Base-by-base conservation (phyloP, 2,329 filamentous ascomycete species). In the Stagonosporopsis chrysanthemi region DNA sequence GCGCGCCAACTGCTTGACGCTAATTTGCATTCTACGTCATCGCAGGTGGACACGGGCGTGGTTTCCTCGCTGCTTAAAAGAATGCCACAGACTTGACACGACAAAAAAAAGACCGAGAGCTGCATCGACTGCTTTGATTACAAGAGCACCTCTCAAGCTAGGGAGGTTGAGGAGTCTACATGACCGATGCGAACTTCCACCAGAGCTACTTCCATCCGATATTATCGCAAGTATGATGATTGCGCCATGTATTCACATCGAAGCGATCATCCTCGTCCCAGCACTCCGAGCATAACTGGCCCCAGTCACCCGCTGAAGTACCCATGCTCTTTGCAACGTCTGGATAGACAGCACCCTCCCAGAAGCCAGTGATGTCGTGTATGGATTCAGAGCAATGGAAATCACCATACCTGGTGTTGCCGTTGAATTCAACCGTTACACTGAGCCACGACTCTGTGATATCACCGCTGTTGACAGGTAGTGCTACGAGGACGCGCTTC, bases 391-490 rank as follows among this genome's bases (percentile, higher is more conserved):
- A 22, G 47, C 51, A 56, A 15, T 61, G 22, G 23, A 51, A 24
- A 0, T 22, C 26, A 5, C 48, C 43, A 6, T 26, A 22, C 3
- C 12, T 33, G 7, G 43, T 53, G 11, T 33, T 19, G 14, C 55
- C 43, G 9, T 53, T 58, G 48, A 56, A 61, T 23, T 43, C 31
- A 8, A 61, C 11, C 4, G n/a, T 39, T 4, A 61, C 14, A 22
- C 44, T 58, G 23, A 56, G 22, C 36, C 48, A 54, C 3, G 59
- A 49, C 6, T 47, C 31, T 12, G 19, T 44, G 24, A 28, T 14
- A 12, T 31, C 12, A 4, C 24, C 47, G 4, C 35, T 23, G 8
- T 46, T 33, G 12, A 28, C 39, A 19, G 60, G 53, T n/a, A 58
- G 33, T 6, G 43, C 50, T 0, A 63, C 36, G 19, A 63, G 28